phyloP scores from a whole-genome alignment of 2,329 filamentous ascomycete genomes.

The Grosmannia clavigera region DNA sequence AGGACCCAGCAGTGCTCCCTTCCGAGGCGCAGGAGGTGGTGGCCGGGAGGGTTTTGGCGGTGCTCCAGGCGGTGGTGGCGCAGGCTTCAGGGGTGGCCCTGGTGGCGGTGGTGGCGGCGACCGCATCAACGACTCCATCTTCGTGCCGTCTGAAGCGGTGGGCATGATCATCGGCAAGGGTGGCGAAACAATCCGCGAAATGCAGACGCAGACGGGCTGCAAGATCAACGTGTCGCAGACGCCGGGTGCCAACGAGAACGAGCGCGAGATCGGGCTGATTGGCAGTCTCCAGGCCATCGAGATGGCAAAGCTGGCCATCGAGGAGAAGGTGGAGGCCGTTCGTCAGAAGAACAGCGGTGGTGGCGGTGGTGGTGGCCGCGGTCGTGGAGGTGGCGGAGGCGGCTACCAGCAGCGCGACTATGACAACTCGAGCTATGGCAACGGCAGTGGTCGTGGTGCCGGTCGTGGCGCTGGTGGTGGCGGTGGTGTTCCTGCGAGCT shows the following conservation, averaged over 20 bases:
- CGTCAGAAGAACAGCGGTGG: slow-evolving; percentile 41
- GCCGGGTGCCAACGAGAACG: slow-evolving; percentile 61
- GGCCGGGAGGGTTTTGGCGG: slow-evolving; percentile 5
- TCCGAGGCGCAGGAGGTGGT: neutral
- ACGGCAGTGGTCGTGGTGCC: slow-evolving; percentile 40
- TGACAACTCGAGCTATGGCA: slow-evolving; percentile 32
- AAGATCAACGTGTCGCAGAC: slow-evolving; percentile 90
- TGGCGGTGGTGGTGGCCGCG: slow-evolving; percentile 31
- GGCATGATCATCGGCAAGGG: slow-evolving; percentile 96
- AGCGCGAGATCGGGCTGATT: slow-evolving; percentile 78
- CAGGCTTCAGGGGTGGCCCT: slow-evolving; percentile 18
- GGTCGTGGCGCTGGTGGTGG: slow-evolving; percentile 23
- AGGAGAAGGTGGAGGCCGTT: slow-evolving; percentile 84
- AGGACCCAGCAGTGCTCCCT: slow-evolving; percentile 21
- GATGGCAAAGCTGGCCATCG: slow-evolving; percentile 71
- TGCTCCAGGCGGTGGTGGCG: slow-evolving; percentile 21
- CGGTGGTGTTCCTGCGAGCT: slow-evolving; percentile 28
- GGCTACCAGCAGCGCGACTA: slow-evolving; percentile 36
- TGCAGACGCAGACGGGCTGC: slow-evolving; percentile 78
- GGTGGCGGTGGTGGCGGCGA: slow-evolving; percentile 34
- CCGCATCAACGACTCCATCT: slow-evolving; percentile 72
- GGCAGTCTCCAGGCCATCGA: slow-evolving; percentile 67
- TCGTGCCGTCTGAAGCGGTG: slow-evolving; percentile 79
- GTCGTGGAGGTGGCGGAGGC: slow-evolving; percentile 28
- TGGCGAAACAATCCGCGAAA: slow-evolving; percentile 87